Evolutionary conservation across 768 basidiomycete genomes (phyloP), one percentile per base, ranked within the genome.

Genomic region (Auricularia auricula-judae): DNA sequence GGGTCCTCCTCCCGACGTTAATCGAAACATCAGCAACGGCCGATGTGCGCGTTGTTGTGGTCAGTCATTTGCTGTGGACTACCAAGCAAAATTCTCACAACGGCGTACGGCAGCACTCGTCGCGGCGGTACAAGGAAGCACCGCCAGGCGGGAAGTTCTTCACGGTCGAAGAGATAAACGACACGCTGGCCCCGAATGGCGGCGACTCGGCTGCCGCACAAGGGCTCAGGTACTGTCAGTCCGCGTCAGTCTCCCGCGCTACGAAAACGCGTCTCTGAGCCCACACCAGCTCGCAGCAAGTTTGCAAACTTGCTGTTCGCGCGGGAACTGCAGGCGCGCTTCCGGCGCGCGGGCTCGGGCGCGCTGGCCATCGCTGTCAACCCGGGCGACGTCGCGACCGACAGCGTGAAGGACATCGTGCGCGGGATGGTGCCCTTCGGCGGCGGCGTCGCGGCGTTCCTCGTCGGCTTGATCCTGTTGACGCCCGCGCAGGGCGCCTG

Each of bases 371-470:
- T 51, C 47, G 11, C 47, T 5, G 47, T 18, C 18, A 51, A 51
- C 47, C 47, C 47, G 10, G 47, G 47, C 76, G 74, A n/a, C 61
- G 47, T 47, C 64, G 65, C 21, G 69, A 71, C 56, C 36, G 61
- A 72, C 4, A 72, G 68, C 43, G 72, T 73, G 1, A 68, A 71
- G 29, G 64, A 62, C 5, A 44, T 66, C 21, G 71, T 69, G 68
- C 67, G 71, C 29, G 67, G 39, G 39, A 42, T 69, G 16, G 72
- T 35, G 14, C 56, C 56, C 14, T 3, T 59, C 34, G 14, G 14
- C 56, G 56, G 56, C 56, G 56, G 56, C 21, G 11, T 59, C 21
- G 23, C 34, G 33, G 34, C 23, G 56, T 33, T 14, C 23, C 16
- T 23, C 29, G 14, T 59, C 7, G 8, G 23, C 16, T 8, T 34